A percentile compares a stretch with the other conserved stretches of the same genome.
Evolutionary conservation across 2,329 filamentous ascomycete genomes (phyloP).

Genomic region (Fusarium sp.): DNA sequence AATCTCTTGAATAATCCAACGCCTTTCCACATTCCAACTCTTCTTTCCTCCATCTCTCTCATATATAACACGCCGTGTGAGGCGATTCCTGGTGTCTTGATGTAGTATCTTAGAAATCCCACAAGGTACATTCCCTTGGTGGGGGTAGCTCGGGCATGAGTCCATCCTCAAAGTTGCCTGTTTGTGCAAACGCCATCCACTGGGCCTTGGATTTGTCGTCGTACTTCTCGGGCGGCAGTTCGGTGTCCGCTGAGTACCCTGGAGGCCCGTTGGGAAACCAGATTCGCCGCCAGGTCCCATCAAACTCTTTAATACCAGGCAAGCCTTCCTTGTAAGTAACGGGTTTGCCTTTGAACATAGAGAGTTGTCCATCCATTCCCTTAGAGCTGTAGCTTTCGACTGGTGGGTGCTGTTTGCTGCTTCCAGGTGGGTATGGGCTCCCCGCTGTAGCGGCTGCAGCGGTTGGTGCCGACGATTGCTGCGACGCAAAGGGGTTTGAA

Average conservation of each 20-base stretch:
- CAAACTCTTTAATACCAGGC: constrained; percentile 62
- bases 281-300: constrained; percentile 71
- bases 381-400: constrained; percentile 58
- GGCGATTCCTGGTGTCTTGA: background rate
- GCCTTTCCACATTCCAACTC: constrained; percentile 25
- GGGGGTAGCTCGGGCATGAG: constrained; percentile 83
- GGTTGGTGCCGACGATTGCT: constrained; percentile 21
- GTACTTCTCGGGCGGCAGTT: constrained; percentile 67
- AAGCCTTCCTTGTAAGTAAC: constrained; percentile 66
- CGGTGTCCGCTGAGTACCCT: constrained; percentile 70
- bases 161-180: constrained; percentile 75
- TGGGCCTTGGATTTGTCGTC: constrained; percentile 68
- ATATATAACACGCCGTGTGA: constrained; percentile 74
- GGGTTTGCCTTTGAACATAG: constrained; percentile 71
- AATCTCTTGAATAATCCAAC: constrained; percentile 35
- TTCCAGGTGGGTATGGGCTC: constrained; percentile 59
- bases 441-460: constrained; percentile 27
- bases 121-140: constrained; percentile 77
- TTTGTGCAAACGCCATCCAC: constrained; percentile 73
- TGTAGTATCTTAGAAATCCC: constrained; percentile 69
- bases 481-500: constrained; percentile 43
- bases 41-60: background rate
- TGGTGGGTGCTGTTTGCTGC: constrained; percentile 58
- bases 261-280: constrained; percentile 81
- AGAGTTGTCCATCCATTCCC: constrained; percentile 58